Conservation (phyloP, 176 grass and related monocot species). For the Olyra latifolia region DNA sequence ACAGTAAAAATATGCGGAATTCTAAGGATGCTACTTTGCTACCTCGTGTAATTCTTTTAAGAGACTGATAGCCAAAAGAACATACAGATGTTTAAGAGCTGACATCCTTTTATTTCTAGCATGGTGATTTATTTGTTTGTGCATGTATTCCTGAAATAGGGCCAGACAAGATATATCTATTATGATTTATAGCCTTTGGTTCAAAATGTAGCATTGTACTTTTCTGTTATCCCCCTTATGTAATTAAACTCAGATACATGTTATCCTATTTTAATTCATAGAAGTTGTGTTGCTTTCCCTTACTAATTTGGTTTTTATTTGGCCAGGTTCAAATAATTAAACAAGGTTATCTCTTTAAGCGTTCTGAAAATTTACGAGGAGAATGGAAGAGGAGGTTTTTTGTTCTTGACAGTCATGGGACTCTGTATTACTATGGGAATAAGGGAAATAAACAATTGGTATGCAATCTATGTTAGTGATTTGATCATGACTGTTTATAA, state of each 20-base stretch:
- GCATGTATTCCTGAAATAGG: constrained; percentile 16
- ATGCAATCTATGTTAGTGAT: constrained; percentile 44
- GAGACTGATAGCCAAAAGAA: constrained; percentile 13
- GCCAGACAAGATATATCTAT: constrained; percentile 1
- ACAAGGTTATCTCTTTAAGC: constrained; percentile 95
- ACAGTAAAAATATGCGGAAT: neutral
- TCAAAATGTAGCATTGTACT: constrained; percentile 31
- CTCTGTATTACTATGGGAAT: constrained; percentile 83
- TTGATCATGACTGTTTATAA: neutral
- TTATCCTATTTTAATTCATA: neutral
- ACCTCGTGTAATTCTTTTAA: constrained; percentile 5
- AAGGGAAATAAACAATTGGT: constrained; percentile 83
- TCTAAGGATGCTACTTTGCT: neutral
- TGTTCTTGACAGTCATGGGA: constrained; percentile 91
- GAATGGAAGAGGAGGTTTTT: constrained; percentile 97
- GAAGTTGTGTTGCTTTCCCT: neutral
- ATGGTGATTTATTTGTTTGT: constrained; percentile 3
- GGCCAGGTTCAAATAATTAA: constrained; percentile 97
- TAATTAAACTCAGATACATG: constrained; percentile 12
- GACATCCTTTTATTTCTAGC: constrained; percentile 7
- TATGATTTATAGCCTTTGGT: neutral
- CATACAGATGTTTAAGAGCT: neutral
- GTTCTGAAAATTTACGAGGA: constrained; percentile 70
- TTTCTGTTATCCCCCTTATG: neutral
- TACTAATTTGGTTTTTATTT: constrained; percentile 31